Evolutionary conservation across 2,329 filamentous ascomycete species (phyloP).

Genomic region (Ophiostoma fasciatum): DNA sequence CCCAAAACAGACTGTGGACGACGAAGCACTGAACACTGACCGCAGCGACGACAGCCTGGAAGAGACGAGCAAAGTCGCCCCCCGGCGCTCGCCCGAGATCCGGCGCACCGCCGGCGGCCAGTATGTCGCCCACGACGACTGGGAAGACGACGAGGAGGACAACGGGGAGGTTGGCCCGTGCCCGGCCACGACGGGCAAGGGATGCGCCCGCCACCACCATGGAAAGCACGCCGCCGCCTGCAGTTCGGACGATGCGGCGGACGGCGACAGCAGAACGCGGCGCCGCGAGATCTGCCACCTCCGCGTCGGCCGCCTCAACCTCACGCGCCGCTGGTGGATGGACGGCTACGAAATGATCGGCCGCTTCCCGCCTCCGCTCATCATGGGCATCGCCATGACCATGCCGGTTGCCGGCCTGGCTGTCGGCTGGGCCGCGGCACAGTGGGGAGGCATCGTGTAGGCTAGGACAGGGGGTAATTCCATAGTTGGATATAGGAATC

Average conservation of each 20-base stretch:
- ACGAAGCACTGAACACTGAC: too few relatives aligned
- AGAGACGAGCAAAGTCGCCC: constrained; percentile 5
- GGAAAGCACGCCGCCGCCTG: too few relatives aligned
- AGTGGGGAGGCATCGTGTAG: constrained; percentile 1
- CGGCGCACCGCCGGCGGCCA: constrained; percentile 5
- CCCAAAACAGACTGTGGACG: too few relatives aligned
- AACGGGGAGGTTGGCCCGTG: not conserved
- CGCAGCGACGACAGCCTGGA: constrained; percentile 10
- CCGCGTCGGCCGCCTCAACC: constrained; percentile 8
- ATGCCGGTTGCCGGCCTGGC: constrained; percentile 9
- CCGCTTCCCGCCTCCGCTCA: constrained; percentile 6
- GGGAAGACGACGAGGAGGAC: constrained; percentile 1
- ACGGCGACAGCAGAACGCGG: not conserved
- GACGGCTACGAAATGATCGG: constrained; percentile 7
- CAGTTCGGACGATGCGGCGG: too few relatives aligned
- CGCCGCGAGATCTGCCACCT: constrained; percentile 9
- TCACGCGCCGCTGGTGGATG: constrained; percentile 11
- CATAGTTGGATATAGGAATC: not conserved
- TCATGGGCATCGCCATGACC: constrained; percentile 2
- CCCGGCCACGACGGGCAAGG: not conserved
- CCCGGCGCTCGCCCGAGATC: constrained; percentile 8
- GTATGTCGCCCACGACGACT: constrained; percentile 5
- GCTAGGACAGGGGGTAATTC: not conserved
- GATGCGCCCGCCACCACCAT: too few relatives aligned
- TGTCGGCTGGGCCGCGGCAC: constrained; percentile 3